A percentile compares a stretch with the other conserved stretches of the same genome.
These are phyloP conservation scores for Vitis labrusca DNA, from an alignment of 164 flowering plant species.

Conservation along the genomic window DNA sequence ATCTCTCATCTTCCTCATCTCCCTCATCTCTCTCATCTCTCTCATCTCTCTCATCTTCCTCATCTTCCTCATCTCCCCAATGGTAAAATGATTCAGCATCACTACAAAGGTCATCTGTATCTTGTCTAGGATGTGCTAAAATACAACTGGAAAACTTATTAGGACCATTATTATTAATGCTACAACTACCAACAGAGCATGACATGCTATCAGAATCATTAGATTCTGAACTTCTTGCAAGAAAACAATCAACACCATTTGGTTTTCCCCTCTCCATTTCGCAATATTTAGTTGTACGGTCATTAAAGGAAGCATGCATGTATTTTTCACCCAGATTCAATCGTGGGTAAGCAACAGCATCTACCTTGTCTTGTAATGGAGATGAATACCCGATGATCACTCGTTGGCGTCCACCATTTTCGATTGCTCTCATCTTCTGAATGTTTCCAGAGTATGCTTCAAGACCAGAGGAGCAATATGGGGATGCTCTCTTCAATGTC, in stretches of 20 bases:
- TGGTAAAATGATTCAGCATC: conserved; percentile 70
- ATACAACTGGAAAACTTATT: conserved; percentile 22
- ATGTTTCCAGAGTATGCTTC: conserved; percentile 24
- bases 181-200: conserved; percentile 90
- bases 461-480: conserved; percentile 20
- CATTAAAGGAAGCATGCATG: conserved; percentile 49
- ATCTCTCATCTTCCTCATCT: conserved; percentile 19
- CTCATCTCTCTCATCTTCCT: too few species aligned
- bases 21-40: background rate
- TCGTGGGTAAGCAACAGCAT: conserved; percentile 55
- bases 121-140: conserved; percentile 17
- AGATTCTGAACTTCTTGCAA: conserved; percentile 36
- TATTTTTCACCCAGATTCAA: conserved; percentile 45
- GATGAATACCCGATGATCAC: conserved; percentile 19
- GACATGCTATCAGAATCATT: conserved; percentile 44
- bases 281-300: conserved; percentile 33
- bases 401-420: conserved; percentile 30
- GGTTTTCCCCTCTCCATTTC: conserved; percentile 39
- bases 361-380: conserved; percentile 43
- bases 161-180: conserved; percentile 32
- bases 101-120: conserved; percentile 43
- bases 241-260: conserved; percentile 31
- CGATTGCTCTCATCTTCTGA: conserved; percentile 37
- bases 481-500: conserved; percentile 40
- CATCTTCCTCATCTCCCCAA: conserved; percentile 13